Percentiles rank a stretch among this genome's conserved stretches.
Conservation (phyloP, 2,329 filamentous ascomycete species). For the Monilinia fructicola region DNA sequence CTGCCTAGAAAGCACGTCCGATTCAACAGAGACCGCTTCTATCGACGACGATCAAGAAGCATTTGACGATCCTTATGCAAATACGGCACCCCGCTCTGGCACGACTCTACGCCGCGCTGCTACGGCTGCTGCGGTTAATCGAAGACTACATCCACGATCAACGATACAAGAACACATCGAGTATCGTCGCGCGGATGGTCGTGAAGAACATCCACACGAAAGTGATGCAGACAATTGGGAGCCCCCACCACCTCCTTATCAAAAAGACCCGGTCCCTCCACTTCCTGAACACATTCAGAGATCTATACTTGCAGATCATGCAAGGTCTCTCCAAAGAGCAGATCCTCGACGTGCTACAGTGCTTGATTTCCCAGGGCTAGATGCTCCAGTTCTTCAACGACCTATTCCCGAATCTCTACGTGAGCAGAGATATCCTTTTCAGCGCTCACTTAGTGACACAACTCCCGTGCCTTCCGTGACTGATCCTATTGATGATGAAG, state of each 20-base stretch:
- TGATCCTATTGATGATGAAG: conserved; percentile 35
- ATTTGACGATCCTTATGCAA: conserved; percentile 70
- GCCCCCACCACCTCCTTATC: conserved; percentile 79
- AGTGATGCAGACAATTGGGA: conserved; percentile 89
- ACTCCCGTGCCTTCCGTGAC: conserved; percentile 35
- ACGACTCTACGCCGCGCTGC: conserved; percentile 71
- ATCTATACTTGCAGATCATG: conserved; percentile 38
- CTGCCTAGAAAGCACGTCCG: conserved; percentile 28
- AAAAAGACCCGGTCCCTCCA: conserved; percentile 52
- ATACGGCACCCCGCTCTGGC: conserved; percentile 68
- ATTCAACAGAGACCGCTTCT: conserved; percentile 34
- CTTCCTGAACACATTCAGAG: conserved; percentile 41
- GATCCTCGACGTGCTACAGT: conserved; percentile 33
- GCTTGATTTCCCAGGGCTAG: conserved; percentile 34
- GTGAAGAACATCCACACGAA: conserved; percentile 75
- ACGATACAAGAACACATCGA: conserved; percentile 55
- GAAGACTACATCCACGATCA: conserved; percentile 62
- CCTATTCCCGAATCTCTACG: conserved; percentile 33
- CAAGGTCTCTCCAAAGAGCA: conserved; percentile 35
- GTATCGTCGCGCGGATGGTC: conserved; percentile 68
- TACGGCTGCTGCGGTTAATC: conserved; percentile 72
- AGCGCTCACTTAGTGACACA: conserved; percentile 44
- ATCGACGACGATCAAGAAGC: conserved; percentile 48
- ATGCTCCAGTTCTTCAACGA: conserved; percentile 32
- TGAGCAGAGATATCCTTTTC: conserved; percentile 37